A percentile compares a stretch with the other conserved stretches of the same genome.
These are phyloP conservation scores for Metschnikowia colocasiae DNA, from an alignment of 805 yeast genomes.

Conservation along the genomic window DNA sequence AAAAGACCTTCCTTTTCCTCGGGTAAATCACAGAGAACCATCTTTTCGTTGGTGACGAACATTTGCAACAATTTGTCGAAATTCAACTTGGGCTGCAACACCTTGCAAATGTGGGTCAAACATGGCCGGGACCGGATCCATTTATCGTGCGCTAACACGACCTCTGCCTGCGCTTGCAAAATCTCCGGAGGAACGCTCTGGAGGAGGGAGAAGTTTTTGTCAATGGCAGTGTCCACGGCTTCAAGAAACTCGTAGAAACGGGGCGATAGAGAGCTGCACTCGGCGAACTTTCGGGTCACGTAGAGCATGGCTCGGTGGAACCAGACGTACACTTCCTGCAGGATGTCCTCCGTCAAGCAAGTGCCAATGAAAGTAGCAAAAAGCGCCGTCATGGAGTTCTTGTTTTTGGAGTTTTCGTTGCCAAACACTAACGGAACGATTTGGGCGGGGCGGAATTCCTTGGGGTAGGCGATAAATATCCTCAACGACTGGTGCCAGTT, in stretches of 20 bases:
- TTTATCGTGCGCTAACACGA: conserved; percentile 39
- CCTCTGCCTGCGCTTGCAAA: conserved; percentile 65
- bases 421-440: conserved; percentile 22
- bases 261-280: conserved; percentile 28
- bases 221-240: conserved; percentile 18
- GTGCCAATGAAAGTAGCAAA: conserved; percentile 27
- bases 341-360: conserved; percentile 17
- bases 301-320: conserved; percentile 53
- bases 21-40: conserved; percentile 29
- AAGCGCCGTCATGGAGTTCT: conserved; percentile 24
- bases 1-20: conserved; percentile 14
- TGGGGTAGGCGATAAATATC: conserved; percentile 14
- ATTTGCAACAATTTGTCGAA: conserved; percentile 59
- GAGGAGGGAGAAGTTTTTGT: conserved; percentile 21
- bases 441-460: conserved; percentile 11
- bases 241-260: conserved; percentile 32
- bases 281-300: conserved; percentile 63
- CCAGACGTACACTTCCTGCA: conserved; percentile 44
- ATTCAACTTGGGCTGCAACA: conserved; percentile 36
- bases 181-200: conserved; percentile 41
- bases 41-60: conserved; percentile 50
- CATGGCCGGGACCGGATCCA: conserved; percentile 34
- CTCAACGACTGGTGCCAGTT: conserved; percentile 21
- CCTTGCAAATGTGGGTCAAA: conserved; percentile 22
- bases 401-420: conserved; percentile 23